Base-by-base conservation (phyloP, 2,329 filamentous ascomycete species). In the Sclerotinia sclerotiorum region DNA sequence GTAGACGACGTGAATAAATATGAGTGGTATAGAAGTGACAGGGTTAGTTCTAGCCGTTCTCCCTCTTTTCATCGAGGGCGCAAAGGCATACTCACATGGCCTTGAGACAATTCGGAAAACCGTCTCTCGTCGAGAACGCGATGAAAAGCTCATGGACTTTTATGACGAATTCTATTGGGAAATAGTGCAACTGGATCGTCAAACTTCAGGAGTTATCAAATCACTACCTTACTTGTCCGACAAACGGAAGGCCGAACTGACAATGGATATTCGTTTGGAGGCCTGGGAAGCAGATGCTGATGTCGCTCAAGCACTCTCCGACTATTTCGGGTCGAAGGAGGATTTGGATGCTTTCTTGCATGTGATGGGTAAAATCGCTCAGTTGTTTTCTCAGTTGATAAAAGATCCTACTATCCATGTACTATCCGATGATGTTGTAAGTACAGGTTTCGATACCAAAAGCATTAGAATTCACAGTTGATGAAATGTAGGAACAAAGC, bases 101-200 rank as follows among this genome's bases (percentile, higher is more conserved):
- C 29, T 62, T 49, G 58, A 62, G 24, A 62, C 58, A 13, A 49
- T 62, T 35, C 58, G 44, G 11, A 62, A 62, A 21, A 62, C 44
- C 15, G 13, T 62, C 44, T 62, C 58, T 49, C 58, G 21, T 39
- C 58, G 58, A 39, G 58, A 51, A 62, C 58, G 58, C 13, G 58
- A 62, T 24, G 44, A 62, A 62, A 62, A 62, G 58, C 58, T 62
- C 21, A 62, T 24, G 44, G 21, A 51, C 3, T 62, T 62, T 27
- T 49, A 62, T 49, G 58, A 62, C 11, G 58, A 62, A 32, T 62
- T 62, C 32, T 62, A 62, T 39, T 62, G 58, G 58, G 58, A 62
- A 62, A 62, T 62, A n/a, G 58, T 61, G 13, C 58, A 61, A 27
- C 29, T 61, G n/a, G 58, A 61, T 24, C 44, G 58, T 32, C 58